Base-by-base conservation (phyloP, 345 rosid genomes). In the Populus tremula region DNA sequence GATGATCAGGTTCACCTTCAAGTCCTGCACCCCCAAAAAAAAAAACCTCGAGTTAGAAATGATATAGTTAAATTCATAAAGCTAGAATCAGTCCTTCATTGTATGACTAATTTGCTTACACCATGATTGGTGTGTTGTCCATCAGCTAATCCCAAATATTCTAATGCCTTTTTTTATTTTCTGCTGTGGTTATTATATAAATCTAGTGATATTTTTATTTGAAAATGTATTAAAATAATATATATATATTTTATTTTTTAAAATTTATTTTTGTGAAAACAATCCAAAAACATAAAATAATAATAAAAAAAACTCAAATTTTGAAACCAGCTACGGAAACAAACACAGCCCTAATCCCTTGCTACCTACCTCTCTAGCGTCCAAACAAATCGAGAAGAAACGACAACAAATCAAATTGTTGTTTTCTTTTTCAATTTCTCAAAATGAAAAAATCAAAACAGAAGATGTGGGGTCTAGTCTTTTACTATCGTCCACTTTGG, bases 1-100 rank as follows among this genome's bases (percentile, higher is more conserved):
- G 45, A 85, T 78, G 56, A 85, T 83, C 78, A 88, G 73, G 63
- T 84, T 80, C 39, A 85, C 87, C 83, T 85, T 82, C 27, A 70
- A 68, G 47, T 62, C 71, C 76, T 78, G 76, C 70, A 66, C 45
- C 41, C 20, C 12, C 66, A 56, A 12, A 36, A 47, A 35, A 16
- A 5, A 6, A 23, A 21, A 25, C 25, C 0, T 25, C 1, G 31
- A 33, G 1, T 2, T 47, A 9, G 17, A 6, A 27, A 79, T 6
- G 13, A 21, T 12, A 6, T 2, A 69, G 45, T 21, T 3, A 2
- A 39, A 39, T 10, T 68, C 43, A 35, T 68, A n/a, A 5, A 50
- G 8, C 56, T 5, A 50, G 21, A 50, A 50, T 18, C 8, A 50
- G n/a, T 5, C 56, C 0, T 50, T 50, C 56, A 50, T 1, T 50